Base-by-base conservation (phyloP, 495 filamentous ascomycete genomes). In the Chaetomium fimeti region DNA sequence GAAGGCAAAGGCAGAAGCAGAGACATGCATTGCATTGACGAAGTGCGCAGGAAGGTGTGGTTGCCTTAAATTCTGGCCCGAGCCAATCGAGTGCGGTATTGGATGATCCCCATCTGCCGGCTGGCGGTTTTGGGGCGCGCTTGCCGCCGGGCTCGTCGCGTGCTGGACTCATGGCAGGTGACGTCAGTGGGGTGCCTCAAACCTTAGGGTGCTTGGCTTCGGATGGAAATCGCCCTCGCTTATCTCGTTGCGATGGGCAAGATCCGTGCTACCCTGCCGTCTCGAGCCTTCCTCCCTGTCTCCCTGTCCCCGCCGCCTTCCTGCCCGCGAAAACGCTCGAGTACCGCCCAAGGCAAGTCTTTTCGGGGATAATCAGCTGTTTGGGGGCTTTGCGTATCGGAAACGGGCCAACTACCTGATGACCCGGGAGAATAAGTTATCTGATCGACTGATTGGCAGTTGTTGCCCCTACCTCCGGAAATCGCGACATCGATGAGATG, bases 141-240 rank as follows among this genome's bases (percentile, higher is more conserved):
- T 57, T 62, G 61, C 61, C 61, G 40, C 45, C 45, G 51, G 56
- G 20, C 13, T 28, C 45, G 45, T 60, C 58, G 45, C 58, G 43
- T 61, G 45, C 45, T 52, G 28, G 29, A 22, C 43, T 25, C 43
- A 49, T 61, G 45, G 45, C 13, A 9, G 36, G 61, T 62, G 61
- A 62, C 61, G 61, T 62, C 61, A 62, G 40, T 42, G 9, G 45
- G 45, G 43, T 18, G n/a, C n/a, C n/a, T n/a, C n/a, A n/a, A n/a
- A n/a, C n/a, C n/a, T n/a, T n/a, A n/a, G n/a, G n/a, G n/a, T 20
- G 45, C 8, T 54, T 43, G 60, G 29, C 48, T 42, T 42, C 47
- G 59, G 49, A 32, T 55, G 60, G 51, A 45, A 51, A 27, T 28
- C 47, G 36, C 38, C 8, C 52, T 62, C 61, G 61, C 61, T 62